These are phyloP conservation scores for Mycena amicta DNA, from an alignment of 768 basidiomycete genomes.

Conservation along the genomic window DNA sequence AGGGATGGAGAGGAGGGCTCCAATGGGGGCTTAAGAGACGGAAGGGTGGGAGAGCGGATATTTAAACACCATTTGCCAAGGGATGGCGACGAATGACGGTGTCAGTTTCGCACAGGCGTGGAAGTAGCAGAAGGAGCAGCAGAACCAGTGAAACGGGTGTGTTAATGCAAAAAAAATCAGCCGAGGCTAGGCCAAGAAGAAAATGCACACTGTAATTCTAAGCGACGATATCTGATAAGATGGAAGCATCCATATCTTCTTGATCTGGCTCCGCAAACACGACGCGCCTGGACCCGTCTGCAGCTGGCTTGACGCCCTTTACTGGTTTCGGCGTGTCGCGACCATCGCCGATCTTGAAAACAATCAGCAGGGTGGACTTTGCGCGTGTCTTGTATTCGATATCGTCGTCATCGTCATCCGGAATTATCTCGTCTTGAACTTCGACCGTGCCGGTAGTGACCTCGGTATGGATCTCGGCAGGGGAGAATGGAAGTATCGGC, in stretches of 20 bases:
- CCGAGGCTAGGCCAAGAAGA: background rate
- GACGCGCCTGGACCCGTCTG: constrained; percentile 26
- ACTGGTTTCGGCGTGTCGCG: constrained; percentile 33
- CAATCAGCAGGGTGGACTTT: constrained; percentile 68
- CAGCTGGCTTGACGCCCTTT: constrained; percentile 18
- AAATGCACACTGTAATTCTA: background rate
- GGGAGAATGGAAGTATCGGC: constrained; percentile 65
- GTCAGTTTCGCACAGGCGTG: background rate
- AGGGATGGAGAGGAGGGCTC: too few species aligned
- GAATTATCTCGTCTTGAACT: constrained; percentile 79
- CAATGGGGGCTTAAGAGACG: too few species aligned
- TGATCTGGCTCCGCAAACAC: constrained; percentile 48
- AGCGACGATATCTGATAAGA: background rate
- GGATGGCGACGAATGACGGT: background rate
- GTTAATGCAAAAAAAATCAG: background rate
- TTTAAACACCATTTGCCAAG: background rate
- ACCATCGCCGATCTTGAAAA: constrained; percentile 67
- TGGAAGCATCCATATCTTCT: constrained; percentile 38
- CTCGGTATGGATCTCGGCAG: constrained; percentile 62
- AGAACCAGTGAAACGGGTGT: background rate
- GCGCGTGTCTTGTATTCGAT: constrained; percentile 64
- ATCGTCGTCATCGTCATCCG: constrained; percentile 71
- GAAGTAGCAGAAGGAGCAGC: background rate
- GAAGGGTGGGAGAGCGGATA: too few species aligned
- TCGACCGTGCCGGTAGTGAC: constrained; percentile 71